Conservation (phyloP, 176 grass and related monocot species). For the Cenchrus purpureus region DNA sequence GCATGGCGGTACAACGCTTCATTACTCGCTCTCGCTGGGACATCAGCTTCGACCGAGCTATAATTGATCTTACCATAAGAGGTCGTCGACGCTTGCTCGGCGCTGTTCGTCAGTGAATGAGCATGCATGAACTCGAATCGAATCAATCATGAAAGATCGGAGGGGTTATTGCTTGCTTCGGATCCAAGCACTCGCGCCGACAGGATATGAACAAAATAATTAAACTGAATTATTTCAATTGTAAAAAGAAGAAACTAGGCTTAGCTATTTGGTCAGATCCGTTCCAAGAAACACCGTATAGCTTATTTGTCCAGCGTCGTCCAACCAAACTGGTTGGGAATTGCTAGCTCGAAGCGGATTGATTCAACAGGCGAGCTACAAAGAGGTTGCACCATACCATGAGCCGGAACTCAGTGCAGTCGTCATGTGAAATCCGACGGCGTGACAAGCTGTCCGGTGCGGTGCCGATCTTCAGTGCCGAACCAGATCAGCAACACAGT, state of each 20-base stretch:
- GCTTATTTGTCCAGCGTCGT: not conserved
- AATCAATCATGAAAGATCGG: not conserved
- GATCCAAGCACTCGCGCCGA: not conserved
- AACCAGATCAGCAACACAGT: no score
- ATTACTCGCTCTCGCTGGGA: not conserved
- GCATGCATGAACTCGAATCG: conserved; percentile 11
- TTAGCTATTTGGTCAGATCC: not conserved
- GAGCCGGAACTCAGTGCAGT: not conserved
- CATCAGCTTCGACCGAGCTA: conserved; percentile 1
- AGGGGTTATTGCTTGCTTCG: not conserved
- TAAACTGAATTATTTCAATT: no score
- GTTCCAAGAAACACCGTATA: not conserved
- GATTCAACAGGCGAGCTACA: not conserved
- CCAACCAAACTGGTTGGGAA: not conserved
- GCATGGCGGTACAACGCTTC: not conserved
- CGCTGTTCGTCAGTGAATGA: not conserved
- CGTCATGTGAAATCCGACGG: no score
- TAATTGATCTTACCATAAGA: not conserved
- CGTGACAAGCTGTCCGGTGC: no score
- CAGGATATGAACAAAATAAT: not conserved
- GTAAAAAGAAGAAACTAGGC: no score
- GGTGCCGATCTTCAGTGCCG: no score
- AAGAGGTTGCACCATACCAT: not conserved
- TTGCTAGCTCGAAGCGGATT: not conserved
- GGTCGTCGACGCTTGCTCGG: not conserved